phyloP scores from a whole-genome alignment of 176 grass and related monocot genomes.

The Aegilops umbellulata region DNA sequence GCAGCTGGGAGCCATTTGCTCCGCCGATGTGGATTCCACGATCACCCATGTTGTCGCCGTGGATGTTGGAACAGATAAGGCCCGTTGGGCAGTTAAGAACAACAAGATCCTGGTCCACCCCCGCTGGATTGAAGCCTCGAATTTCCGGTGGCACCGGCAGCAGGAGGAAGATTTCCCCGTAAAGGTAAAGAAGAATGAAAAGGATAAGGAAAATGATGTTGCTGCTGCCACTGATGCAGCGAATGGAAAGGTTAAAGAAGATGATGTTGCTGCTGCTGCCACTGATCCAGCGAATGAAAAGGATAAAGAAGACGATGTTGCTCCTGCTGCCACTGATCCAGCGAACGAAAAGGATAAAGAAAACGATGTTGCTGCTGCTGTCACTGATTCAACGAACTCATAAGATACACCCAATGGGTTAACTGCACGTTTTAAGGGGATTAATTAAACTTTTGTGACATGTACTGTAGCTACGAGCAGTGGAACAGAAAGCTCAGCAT shows the following conservation, averaged over 20 bases:
- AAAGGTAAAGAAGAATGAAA: conserved; percentile 29
- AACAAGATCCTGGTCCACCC: conserved; percentile 74
- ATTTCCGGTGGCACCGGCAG: conserved; percentile 59
- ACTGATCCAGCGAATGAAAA: not conserved
- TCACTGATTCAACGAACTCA: not conserved
- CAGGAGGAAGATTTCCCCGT: conserved; percentile 63
- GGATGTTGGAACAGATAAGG: conserved; percentile 58
- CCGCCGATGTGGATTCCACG: conserved; percentile 43
- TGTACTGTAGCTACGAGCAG: not conserved
- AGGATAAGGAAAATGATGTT: not conserved
- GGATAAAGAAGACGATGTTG: not conserved
- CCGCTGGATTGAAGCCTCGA: conserved; percentile 71
- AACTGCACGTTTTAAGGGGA: not conserved
- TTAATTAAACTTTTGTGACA: not conserved
- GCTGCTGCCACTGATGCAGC: not conserved
- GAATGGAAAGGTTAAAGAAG: not conserved
- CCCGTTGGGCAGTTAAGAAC: conserved; percentile 57
- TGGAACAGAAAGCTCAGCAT: not conserved
- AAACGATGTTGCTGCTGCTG: not conserved
- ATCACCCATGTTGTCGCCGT: conserved; percentile 71
- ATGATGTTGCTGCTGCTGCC: not conserved
- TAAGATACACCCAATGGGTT: not conserved
- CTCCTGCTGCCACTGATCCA: not conserved
- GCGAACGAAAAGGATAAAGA: not conserved
- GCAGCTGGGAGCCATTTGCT: conserved; percentile 69